Conservation (phyloP, 371 early-diverging fungal species). For the Mucor saturninus region DNA sequence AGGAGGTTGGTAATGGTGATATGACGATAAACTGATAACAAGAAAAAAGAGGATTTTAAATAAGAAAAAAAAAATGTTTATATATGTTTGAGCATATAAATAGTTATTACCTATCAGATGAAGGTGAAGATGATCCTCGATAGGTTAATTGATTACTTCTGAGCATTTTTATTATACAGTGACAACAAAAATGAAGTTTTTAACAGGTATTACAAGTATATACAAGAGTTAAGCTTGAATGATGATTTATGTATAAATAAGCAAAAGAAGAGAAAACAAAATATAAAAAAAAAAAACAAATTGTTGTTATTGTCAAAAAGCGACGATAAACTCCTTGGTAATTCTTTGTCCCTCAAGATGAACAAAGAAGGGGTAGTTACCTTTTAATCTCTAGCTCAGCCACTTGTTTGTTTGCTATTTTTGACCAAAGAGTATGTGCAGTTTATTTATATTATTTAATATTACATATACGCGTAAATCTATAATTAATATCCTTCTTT, state of each 20-base stretch:
- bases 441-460: slow-evolving; percentile 3
- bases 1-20: neutral
- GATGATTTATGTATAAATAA: neutral
- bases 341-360: neutral
- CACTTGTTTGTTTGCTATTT: slow-evolving; percentile 1
- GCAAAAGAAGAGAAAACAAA: neutral
- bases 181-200: slow-evolving; percentile 5
- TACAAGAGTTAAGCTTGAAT: slow-evolving; percentile 7
- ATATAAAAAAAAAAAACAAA: neutral
- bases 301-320: neutral
- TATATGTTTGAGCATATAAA: no score
- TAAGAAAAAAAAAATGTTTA: neutral
- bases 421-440: neutral
- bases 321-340: neutral
- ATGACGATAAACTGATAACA: slow-evolving; percentile 1
- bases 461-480: no score
- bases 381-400: neutral
- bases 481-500: no score
- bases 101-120: slow-evolving; percentile 9
- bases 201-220: slow-evolving; percentile 3
- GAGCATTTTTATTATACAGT: slow-evolving; percentile 1
- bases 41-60: neutral
- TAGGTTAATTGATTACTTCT: slow-evolving; percentile 14
- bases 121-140: slow-evolving; percentile 7
- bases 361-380: neutral